Evolutionary conservation across 1,139 yeast genomes (phyloP).

Genomic region (Blastobotrys aristatus): DNA sequence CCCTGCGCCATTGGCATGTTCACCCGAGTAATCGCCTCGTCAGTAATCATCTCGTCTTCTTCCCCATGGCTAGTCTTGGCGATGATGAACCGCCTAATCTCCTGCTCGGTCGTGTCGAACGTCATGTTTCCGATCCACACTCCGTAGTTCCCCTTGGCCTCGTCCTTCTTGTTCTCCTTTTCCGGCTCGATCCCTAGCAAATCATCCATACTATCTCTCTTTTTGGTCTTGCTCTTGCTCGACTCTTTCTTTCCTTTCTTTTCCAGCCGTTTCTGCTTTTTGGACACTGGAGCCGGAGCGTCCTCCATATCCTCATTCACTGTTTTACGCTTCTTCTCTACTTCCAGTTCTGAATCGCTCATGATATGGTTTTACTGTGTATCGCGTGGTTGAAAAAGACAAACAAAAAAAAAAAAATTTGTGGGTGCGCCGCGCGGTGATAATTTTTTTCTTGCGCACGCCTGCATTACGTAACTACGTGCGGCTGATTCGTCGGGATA

Average conservation of each 20-base stretch:
- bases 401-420: too few species aligned
- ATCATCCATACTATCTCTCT: conserved; percentile 11
- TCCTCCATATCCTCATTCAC: conserved; percentile 18
- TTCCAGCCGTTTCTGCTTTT: conserved; percentile 81
- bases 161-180: conserved; percentile 20
- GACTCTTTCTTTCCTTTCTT: conserved; percentile 50
- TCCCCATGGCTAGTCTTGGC: conserved; percentile 46
- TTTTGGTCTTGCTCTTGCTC: conserved; percentile 11
- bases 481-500: too few species aligned
- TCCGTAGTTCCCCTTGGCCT: conserved; percentile 60
- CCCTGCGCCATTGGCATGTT: conserved; percentile 37
- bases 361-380: too few species aligned
- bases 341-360: background rate
- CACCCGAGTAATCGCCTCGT: conserved; percentile 38
- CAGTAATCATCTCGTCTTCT: conserved; percentile 35
- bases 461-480: too few species aligned
- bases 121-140: conserved; percentile 95
- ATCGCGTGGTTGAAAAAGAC: too few species aligned
- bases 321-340: background rate
- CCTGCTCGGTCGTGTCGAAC: conserved; percentile 77
- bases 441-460: too few species aligned
- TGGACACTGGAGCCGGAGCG: conserved; percentile 74
- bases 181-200: conserved; percentile 20
- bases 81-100: conserved; percentile 58
- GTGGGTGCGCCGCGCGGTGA: too few species aligned